Percentiles rank a stretch among this genome's conserved stretches.
phyloP scores from a whole-genome alignment of 2,329 filamentous ascomycete species.

The Pyricularia grisea region DNA sequence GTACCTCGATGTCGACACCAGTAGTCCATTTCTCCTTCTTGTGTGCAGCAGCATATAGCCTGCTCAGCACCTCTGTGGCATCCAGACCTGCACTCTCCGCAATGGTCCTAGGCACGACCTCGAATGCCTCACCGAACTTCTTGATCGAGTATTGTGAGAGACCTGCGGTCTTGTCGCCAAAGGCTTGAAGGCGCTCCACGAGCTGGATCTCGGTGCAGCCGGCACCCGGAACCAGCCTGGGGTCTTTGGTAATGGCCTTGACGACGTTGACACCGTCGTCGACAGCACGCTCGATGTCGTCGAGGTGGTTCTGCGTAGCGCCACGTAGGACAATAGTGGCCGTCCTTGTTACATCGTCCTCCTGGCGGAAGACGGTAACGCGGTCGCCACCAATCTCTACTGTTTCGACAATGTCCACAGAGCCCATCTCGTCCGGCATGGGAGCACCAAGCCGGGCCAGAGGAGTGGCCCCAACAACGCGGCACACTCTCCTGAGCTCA shows the following conservation, averaged over 20 bases:
- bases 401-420: constrained; percentile 89
- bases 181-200: constrained; percentile 80
- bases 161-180: constrained; percentile 87
- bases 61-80: constrained; percentile 90
- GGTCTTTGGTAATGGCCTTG: constrained; percentile 93
- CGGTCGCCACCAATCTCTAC: constrained; percentile 96
- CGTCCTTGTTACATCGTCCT: constrained; percentile 83
- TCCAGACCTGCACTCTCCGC: constrained; percentile 94
- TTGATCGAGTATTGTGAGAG: constrained; percentile 93
- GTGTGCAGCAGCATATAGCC: constrained; percentile 87
- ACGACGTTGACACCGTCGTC: constrained; percentile 98
- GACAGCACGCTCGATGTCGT: constrained; percentile 92
- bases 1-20: constrained; percentile 86
- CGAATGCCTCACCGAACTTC: constrained; percentile 95
- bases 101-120: constrained; percentile 87
- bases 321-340: constrained; percentile 90
- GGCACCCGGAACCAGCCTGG: constrained; percentile 83
- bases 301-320: constrained; percentile 94
- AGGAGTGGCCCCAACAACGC: constrained; percentile 94
- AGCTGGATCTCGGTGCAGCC: constrained; percentile 93
- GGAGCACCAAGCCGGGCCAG: constrained; percentile 89
- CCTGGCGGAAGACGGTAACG: constrained; percentile 96
- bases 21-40: constrained; percentile 79
- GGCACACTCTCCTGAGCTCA: constrained; percentile 87
- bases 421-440: constrained; percentile 99